Evolutionary conservation across 139 green algal genomes (phyloP).

Genomic region (Yamagishiella unicocca): DNA sequence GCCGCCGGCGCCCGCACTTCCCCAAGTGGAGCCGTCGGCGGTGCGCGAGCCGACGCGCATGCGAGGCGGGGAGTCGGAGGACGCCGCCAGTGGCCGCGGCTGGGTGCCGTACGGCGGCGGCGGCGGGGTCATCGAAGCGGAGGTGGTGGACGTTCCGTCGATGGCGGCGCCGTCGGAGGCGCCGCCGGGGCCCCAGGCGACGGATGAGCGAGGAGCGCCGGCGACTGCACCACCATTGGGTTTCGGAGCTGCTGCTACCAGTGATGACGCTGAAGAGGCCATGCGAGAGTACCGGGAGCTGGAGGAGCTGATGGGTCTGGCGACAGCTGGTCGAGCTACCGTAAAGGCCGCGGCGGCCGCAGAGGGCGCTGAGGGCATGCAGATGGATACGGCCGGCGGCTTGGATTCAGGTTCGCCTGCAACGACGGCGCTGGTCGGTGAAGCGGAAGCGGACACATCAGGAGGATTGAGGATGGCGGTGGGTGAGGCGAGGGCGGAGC

Average conservation of each 20-base stretch:
- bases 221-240: background rate
- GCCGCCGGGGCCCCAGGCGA: background rate
- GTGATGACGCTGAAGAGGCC: constrained; percentile 24
- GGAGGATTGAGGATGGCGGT: too few relatives aligned
- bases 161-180: background rate
- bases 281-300: constrained; percentile 29
- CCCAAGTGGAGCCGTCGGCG: constrained; percentile 21
- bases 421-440: too few relatives aligned
- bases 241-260: background rate
- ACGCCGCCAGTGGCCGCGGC: background rate
- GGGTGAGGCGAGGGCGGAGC: too few relatives aligned
- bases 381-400: too few relatives aligned
- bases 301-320: constrained; percentile 9
- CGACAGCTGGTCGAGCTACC: too few relatives aligned
- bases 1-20: background rate
- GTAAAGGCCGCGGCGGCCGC: too few relatives aligned
- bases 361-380: too few relatives aligned
- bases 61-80: background rate
- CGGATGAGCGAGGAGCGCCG: background rate
- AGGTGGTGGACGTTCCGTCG: background rate
- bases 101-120: background rate
- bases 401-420: too few relatives aligned
- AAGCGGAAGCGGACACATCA: too few relatives aligned
- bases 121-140: background rate
- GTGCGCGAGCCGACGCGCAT: background rate